phyloP scores from a whole-genome alignment of 495 filamentous ascomycete genomes.

The Aspergillus homomorphus region DNA sequence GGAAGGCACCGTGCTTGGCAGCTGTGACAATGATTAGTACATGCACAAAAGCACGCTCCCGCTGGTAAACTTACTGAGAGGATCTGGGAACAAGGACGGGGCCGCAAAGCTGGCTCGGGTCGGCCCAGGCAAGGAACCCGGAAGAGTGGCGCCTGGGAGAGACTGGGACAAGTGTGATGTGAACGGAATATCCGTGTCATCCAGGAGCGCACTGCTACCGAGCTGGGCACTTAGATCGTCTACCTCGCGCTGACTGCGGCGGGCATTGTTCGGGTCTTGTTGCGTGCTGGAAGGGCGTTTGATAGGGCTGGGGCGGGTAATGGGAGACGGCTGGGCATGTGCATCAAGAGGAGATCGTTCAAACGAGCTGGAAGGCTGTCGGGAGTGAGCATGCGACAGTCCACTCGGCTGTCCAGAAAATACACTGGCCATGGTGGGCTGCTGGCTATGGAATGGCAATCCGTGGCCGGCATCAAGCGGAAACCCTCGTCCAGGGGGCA shows the following conservation, averaged over 20 bases:
- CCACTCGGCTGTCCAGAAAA: conserved; percentile 34
- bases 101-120: conserved; percentile 46
- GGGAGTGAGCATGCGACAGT: conserved; percentile 52
- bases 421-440: conserved; percentile 31
- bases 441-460: conserved; percentile 34
- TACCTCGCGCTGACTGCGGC: conserved; percentile 44
- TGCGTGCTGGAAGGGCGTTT: conserved; percentile 80
- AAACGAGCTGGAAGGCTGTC: conserved; percentile 58
- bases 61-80: conserved; percentile 37
- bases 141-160: conserved; percentile 35
- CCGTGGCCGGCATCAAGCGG: conserved; percentile 51
- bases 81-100: conserved; percentile 50
- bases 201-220: conserved; percentile 91
- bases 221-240: conserved; percentile 79
- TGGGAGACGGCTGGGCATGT: conserved; percentile 56
- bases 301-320: conserved; percentile 80
- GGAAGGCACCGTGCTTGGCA: conserved; percentile 34
- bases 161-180: conserved; percentile 41
- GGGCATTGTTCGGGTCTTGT: conserved; percentile 48
- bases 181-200: conserved; percentile 64
- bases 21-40: conserved; percentile 24
- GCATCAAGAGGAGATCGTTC: conserved; percentile 48
- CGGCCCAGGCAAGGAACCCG: conserved; percentile 34
- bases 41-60: background rate
- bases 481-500: conserved; percentile 62